Evolutionary conservation across 106 monocot species (phyloP), one percentile per base, ranked within the genome.

Genomic region (Dioscorea zingiberensis): DNA sequence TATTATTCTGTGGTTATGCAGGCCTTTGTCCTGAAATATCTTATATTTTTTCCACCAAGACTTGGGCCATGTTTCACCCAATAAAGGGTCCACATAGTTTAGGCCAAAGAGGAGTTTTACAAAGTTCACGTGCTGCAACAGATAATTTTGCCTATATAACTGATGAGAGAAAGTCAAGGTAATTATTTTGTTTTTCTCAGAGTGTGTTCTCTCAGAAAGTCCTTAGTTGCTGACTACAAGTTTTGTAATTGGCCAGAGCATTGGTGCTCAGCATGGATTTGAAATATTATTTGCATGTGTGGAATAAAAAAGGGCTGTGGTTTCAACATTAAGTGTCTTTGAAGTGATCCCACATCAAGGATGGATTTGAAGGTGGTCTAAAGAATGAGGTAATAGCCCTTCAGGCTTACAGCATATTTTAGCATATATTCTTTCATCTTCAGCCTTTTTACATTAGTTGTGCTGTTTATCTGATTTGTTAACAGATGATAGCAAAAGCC

Each of bases 211-310:
- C 51, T 51, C 51, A 18, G 51, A 47, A 11, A 46, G 23, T 24
- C 24, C 6, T 73, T 27, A 51, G 28, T 21, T 28, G 47, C 61
- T 77, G 58, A 59, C 48, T 3, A 73, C 27, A 30, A 38, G 10
- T 15, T 60, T 46, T 68, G 29, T 27, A 65, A 79, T 70, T 67
- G 22, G n/a, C n/a, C 80, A 98, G 97, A 69, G 92, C 92, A 65
- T 74, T 98, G 76, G 80, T 89, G 79, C 73, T 67, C 26, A 81
- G 85, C 65, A 92, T 98, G 97, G 83, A n/a, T n/a, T 92, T 38
- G 97, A 98, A 80, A 89, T 98, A 61, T 75, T 98, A 62, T 98
- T 88, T 75, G 77, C 63, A 53, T 98, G 97, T 57, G 97, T 92
- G 75, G 77, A 27, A 58, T 81, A 72, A 63, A 82, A 76, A 69